Base-by-base conservation (phyloP, 129 eudicot species). In the Chrysanthemum lavandulifolium region DNA sequence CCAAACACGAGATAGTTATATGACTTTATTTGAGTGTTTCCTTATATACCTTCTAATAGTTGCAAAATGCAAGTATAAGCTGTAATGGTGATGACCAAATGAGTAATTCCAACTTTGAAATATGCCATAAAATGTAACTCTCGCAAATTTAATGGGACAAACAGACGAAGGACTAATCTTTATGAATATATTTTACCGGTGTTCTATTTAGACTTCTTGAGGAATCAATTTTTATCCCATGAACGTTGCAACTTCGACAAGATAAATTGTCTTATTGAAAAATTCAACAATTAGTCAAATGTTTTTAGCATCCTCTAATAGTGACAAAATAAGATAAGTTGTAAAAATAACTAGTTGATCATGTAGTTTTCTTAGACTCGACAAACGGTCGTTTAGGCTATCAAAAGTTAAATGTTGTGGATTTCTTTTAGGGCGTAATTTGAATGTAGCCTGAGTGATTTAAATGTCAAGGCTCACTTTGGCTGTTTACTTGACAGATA, bases 401-500 rank as follows among this genome's bases (percentile, higher is more conserved):
- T 27, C 31, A 27, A 2, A 3, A 27, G 31, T 19, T 19, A 27
- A 27, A 27, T 27, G 31, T 27, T 27, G 3, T 27, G 31, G 31
- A 27, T 27, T 27, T 27, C 31, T 27, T 27, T 27, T 27, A 27
- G 31, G 31, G 31, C 3, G 31, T 27, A 27, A 27, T 27, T 27
- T 27, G 31, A 27, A 27, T 27, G 31, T 27, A 27, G 31, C 31
- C 31, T 27, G 31, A 27, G 2, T 27, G 3, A 27, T 27, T 27
- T 27, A 27, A 27, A 27, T 27, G 31, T 3, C 31, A 27, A 27
- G 31, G 3, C 31, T 27, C 31, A 27, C 31, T 27, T 1, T 27
- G 31, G 31, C 3, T 27, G 31, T 27, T 27, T 27, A 27, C 31
- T 79, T 76, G 75, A 76, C 98, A 95, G 99, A 90, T 78, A 88